Conservation (phyloP, 2,329 filamentous ascomycete genomes). For the Exserohilum rostratum region DNA sequence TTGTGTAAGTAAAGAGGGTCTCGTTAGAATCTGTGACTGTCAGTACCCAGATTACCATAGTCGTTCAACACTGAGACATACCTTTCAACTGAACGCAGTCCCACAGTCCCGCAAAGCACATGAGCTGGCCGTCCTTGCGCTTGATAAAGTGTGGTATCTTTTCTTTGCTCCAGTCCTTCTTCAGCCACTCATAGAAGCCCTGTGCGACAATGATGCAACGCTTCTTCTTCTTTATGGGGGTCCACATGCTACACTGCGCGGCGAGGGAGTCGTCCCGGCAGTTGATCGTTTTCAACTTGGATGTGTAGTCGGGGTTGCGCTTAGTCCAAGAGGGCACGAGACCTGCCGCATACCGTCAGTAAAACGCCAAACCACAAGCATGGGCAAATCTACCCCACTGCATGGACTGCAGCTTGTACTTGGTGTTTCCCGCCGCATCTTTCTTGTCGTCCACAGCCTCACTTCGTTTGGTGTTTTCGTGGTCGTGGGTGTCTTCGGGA, state of each 20-base stretch:
- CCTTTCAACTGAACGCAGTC: slow-evolving; percentile 84
- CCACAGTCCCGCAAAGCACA: slow-evolving; percentile 92
- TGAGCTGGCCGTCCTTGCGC: slow-evolving; percentile 78
- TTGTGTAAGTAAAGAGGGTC: slow-evolving; percentile 84
- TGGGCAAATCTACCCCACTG: slow-evolving; percentile 71
- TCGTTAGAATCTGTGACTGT: slow-evolving; percentile 62
- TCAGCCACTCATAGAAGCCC: slow-evolving; percentile 97
- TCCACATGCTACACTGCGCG: slow-evolving; percentile 84
- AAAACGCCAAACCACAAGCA: background rate
- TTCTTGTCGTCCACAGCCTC: too few species aligned
- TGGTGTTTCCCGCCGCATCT: slow-evolving; percentile 47
- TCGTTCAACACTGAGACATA: slow-evolving; percentile 37
- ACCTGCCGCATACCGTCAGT: slow-evolving; percentile 49
- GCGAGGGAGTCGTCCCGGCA: slow-evolving; percentile 87
- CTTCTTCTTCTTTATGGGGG: slow-evolving; percentile 85
- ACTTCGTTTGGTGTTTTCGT: slow-evolving; percentile 19
- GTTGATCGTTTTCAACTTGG: slow-evolving; percentile 88
- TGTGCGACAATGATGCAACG: slow-evolving; percentile 86
- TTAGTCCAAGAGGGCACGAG: slow-evolving; percentile 94
- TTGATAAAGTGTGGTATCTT: slow-evolving; percentile 86
- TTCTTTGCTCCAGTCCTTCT: slow-evolving; percentile 75
- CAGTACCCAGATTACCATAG: slow-evolving; percentile 17
- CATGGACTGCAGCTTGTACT: slow-evolving; percentile 88
- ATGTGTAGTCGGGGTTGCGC: slow-evolving; percentile 75
- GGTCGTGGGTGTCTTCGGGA: slow-evolving; percentile 61